Evolutionary conservation across 2,329 filamentous ascomycete genomes (phyloP).

Genomic region (Neonectria ditissima): DNA sequence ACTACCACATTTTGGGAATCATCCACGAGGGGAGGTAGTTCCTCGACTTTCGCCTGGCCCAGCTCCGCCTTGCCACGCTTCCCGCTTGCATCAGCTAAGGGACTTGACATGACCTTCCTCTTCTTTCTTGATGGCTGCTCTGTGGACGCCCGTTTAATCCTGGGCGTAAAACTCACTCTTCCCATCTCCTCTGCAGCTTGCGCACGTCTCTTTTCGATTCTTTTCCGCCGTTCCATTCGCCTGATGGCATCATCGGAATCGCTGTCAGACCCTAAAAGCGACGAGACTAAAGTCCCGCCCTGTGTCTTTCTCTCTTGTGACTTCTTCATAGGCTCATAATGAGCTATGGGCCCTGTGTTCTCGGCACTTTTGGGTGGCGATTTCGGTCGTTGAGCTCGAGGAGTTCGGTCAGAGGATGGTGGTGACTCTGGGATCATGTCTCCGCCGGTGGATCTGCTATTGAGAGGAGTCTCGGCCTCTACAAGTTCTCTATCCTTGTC

Average conservation of each 20-base stretch:
- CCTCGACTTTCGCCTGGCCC: constrained; percentile 23
- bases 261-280: constrained; percentile 46
- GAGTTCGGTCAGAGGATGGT: constrained; percentile 40
- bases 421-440: constrained; percentile 55
- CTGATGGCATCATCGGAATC: constrained; percentile 52
- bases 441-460: constrained; percentile 41
- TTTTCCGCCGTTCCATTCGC: constrained; percentile 51
- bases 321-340: constrained; percentile 60
- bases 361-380: constrained; percentile 34
- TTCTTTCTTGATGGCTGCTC: constrained; percentile 46
- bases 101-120: constrained; percentile 32
- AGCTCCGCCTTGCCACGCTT: background rate
- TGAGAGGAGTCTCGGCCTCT: constrained; percentile 44
- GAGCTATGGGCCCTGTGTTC: constrained; percentile 50
- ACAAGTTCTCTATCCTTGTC: constrained; percentile 30
- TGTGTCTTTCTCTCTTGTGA: constrained; percentile 57
- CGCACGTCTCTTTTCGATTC: constrained; percentile 53
- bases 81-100: background rate
- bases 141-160: constrained; percentile 32
- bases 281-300: constrained; percentile 40
- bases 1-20: constrained; percentile 43
- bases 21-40: constrained; percentile 34
- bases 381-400: constrained; percentile 33
- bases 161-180: constrained; percentile 53
- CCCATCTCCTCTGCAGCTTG: constrained; percentile 56